phyloP scores from a whole-genome alignment of 2,329 filamentous ascomycete species.

The Fusarium sp. region DNA sequence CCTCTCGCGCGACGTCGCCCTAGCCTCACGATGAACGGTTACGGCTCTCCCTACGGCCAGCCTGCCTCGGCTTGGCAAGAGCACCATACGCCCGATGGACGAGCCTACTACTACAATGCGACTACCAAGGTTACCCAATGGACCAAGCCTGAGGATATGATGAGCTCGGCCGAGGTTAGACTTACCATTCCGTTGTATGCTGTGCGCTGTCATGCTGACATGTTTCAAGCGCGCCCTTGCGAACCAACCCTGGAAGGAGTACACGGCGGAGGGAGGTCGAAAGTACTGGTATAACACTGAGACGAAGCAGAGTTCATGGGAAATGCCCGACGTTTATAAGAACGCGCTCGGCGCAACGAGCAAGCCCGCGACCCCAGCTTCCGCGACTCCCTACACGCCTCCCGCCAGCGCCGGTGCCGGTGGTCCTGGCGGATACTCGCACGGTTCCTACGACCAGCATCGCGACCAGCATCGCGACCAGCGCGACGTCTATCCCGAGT shows the following conservation, averaged over 20 bases:
- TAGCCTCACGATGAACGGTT: constrained; percentile 67
- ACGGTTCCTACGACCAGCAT: constrained; percentile 53
- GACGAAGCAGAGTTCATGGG: constrained; percentile 93
- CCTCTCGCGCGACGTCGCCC: not conserved
- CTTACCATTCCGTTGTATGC: not conserved
- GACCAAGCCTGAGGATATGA: constrained; percentile 91
- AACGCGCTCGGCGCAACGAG: constrained; percentile 73
- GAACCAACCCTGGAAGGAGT: constrained; percentile 92
- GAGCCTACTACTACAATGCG: constrained; percentile 91
- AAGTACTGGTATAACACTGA: constrained; percentile 97
- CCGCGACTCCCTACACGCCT: constrained; percentile 57
- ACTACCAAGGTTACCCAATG: constrained; percentile 91
- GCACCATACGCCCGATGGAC: constrained; percentile 82
- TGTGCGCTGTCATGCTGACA: constrained; percentile 20
- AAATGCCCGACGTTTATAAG: constrained; percentile 88
- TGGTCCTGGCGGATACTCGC: constrained; percentile 49
- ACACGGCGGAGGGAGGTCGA: constrained; percentile 84
- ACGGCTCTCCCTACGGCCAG: constrained; percentile 61
- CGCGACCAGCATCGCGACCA: constrained; percentile 55
- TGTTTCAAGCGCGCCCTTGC: constrained; percentile 76
- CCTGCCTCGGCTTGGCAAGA: constrained; percentile 79
- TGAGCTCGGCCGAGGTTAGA: constrained; percentile 82
- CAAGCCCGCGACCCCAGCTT: constrained; percentile 56
- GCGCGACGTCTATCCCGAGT: constrained; percentile 61
- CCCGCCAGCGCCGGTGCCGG: constrained; percentile 41